A percentile compares a stretch with the other conserved stretches of the same genome.
These are phyloP conservation scores for Spiraea crenata DNA, from an alignment of 331 rosid genomes.

Conservation along the genomic window DNA sequence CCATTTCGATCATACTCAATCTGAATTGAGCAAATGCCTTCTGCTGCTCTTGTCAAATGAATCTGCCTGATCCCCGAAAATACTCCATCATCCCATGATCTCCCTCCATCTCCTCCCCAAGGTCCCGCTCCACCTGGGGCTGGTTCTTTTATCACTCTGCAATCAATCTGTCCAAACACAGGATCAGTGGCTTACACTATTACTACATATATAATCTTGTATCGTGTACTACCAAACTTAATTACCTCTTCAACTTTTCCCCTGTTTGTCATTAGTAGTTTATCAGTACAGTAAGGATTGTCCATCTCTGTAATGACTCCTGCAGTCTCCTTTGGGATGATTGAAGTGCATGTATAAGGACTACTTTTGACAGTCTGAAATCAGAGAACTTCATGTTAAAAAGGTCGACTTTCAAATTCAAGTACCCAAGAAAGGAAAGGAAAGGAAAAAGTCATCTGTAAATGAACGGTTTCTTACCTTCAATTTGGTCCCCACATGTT, in stretches of 20 bases:
- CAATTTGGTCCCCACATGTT: slow-evolving; percentile 31
- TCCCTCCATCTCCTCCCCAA: slow-evolving; percentile 97
- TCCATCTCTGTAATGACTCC: slow-evolving; percentile 11
- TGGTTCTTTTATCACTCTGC: slow-evolving; percentile 74
- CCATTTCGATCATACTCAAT: slow-evolving; percentile 83
- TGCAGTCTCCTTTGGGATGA: slow-evolving; percentile 19
- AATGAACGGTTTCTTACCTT: slow-evolving; percentile 35
- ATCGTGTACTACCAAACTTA: not conserved
- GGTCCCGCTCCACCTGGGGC: slow-evolving; percentile 93
- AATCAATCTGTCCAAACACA: slow-evolving; percentile 36
- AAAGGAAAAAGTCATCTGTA: not conserved
- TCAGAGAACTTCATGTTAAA: not conserved
- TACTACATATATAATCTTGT: not conserved
- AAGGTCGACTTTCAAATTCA: slow-evolving; percentile 1
- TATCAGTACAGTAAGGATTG: slow-evolving; percentile 9
- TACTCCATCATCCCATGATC: slow-evolving; percentile 93
- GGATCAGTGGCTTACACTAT: not conserved
- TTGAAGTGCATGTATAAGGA: too few relatives aligned
- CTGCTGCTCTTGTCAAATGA: slow-evolving; percentile 60
- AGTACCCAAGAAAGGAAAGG: not conserved
- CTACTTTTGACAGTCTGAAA: slow-evolving; percentile 29
- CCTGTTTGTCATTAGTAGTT: slow-evolving; percentile 12
- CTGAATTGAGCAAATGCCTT: slow-evolving; percentile 77
- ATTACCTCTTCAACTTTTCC: slow-evolving; percentile 19
- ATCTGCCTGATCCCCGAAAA: slow-evolving; percentile 77